Percentiles rank a stretch among this genome's conserved stretches.
Evolutionary conservation across 768 basidiomycete species (phyloP).

Genomic region (Tricholoma saponaceum): DNA sequence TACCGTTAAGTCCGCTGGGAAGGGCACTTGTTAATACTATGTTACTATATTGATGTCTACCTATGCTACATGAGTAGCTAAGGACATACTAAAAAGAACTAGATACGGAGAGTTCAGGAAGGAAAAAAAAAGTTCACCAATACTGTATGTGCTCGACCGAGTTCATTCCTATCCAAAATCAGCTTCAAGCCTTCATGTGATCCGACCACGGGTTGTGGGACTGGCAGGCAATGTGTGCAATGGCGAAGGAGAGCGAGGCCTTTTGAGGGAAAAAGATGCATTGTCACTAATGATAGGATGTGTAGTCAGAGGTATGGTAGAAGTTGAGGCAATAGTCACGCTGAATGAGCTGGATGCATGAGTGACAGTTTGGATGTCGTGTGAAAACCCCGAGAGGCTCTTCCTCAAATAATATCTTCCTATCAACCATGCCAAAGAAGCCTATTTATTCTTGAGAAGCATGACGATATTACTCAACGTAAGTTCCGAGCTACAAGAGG

Average conservation of each 20-base stretch:
- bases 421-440: too few relatives aligned
- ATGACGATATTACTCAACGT: too few relatives aligned
- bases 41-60: too few relatives aligned
- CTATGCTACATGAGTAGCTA: too few relatives aligned
- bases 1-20: too few relatives aligned
- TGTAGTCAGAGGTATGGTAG: background rate
- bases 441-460: too few relatives aligned
- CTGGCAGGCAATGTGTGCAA: background rate
- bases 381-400: background rate
- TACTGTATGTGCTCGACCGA: constrained; percentile 3
- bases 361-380: too few relatives aligned
- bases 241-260: background rate
- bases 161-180: constrained; percentile 1
- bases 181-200: background rate
- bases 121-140: constrained; percentile 3
- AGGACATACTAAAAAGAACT: too few relatives aligned
- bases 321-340: background rate
- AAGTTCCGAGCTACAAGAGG: too few relatives aligned
- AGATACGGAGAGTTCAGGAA: background rate
- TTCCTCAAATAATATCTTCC: too few relatives aligned
- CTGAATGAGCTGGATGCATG: too few relatives aligned
- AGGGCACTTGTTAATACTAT: too few relatives aligned
- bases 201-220: background rate
- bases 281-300: background rate
- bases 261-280: background rate